A percentile compares a stretch with the other conserved stretches of the same genome.
Evolutionary conservation across 768 basidiomycete genomes (phyloP).

Genomic region (Mycena rosella): DNA sequence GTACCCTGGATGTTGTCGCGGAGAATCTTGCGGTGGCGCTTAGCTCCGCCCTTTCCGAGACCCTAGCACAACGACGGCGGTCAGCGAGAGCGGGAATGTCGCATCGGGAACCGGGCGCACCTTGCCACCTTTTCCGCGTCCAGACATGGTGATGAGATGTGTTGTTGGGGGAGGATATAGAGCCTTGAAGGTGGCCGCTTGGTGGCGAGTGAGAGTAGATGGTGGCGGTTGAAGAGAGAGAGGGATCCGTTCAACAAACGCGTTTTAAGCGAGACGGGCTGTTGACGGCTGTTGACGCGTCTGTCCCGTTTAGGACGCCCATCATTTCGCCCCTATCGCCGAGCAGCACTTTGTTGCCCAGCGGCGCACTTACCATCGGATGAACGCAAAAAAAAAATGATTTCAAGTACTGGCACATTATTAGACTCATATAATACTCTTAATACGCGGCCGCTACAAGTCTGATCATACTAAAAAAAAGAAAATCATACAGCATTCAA

Average conservation of each 20-base stretch:
- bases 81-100: not conserved
- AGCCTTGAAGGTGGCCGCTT: not conserved
- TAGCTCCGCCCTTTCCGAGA: conserved; percentile 84
- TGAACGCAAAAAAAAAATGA: too few relatives aligned
- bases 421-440: too few relatives aligned
- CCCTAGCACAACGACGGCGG: conserved; percentile 54
- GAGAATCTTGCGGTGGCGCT: conserved; percentile 85
- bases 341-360: too few relatives aligned
- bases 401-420: too few relatives aligned
- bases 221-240: conserved; percentile 5
- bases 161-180: not conserved
- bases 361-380: too few relatives aligned
- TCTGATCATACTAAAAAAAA: too few relatives aligned
- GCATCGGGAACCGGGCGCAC: not conserved
- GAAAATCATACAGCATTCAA: conserved; percentile 3
- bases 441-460: too few relatives aligned
- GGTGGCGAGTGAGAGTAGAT: too few relatives aligned
- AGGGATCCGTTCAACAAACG: not conserved
- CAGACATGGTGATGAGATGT: conserved; percentile 29
- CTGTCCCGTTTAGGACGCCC: not conserved
- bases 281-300: conserved; percentile 6
- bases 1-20: conserved; percentile 86
- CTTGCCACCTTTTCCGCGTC: conserved; percentile 38
- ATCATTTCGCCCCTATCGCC: not conserved
- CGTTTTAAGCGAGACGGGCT: not conserved